Base-by-base conservation (phyloP, 2,329 filamentous ascomycete genomes). In the Graphiopsis chlorocephala region DNA sequence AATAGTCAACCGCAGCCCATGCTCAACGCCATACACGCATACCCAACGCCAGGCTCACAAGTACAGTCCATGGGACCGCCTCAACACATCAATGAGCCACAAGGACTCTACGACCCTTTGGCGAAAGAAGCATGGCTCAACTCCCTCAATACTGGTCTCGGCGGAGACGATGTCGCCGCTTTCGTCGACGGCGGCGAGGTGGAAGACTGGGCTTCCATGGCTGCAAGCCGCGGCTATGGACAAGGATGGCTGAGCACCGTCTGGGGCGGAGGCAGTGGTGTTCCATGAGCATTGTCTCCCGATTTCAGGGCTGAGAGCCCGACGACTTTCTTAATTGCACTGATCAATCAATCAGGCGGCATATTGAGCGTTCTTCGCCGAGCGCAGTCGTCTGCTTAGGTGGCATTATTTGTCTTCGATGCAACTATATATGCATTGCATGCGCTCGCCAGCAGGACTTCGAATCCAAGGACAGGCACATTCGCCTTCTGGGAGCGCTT, bases 91-190 rank as follows among this genome's bases (percentile, higher is more conserved):
- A 23, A 42, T 50, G 31, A 28, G 47, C 29, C 69, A 47, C 63
- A 68, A 45, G 66, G 66, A 50, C 52, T 67, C 8, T 72, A 72
- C 72, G 69, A 72, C 61, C 65, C 69, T 6, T 66, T 68, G 45
- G 68, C 71, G 26, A 74, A 74, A 53, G 75, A 78, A 31, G 68
- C 70, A 1, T 79, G 77, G 76, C 68, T 77, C 2, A 72, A 72
- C 61, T 74, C 70, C 17, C 65, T 79, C 42, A 73, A 79, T 20
- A 77, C 74, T 8, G 68, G 72, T 1, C 74, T 79, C 45, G 74
- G 75, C 12, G 76, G 75, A n/a, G 77, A 78, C 62, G 77, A 79
- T 64, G 68, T 79, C 15, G 76, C 77, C 10, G 77, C 76, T 6
- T 79, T 79, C 65, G 75, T 77, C 14, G 76, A 77, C 47, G 77